A percentile compares a stretch with the other conserved stretches of the same genome.
These are phyloP conservation scores for Melampsora larici-populina DNA, from an alignment of 1,284 basidiomycete genomes.

Conservation along the genomic window DNA sequence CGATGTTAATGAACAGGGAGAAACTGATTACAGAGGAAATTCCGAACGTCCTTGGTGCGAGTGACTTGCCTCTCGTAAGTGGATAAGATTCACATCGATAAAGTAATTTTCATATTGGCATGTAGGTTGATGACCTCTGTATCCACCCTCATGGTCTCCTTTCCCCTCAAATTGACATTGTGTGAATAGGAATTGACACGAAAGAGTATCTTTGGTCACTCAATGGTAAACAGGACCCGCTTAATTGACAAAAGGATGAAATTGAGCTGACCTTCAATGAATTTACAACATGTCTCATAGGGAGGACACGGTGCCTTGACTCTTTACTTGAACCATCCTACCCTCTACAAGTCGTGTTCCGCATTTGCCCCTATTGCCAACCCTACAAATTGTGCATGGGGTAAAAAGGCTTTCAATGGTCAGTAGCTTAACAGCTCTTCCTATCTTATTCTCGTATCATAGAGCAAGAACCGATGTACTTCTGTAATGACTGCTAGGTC, in stretches of 20 bases:
- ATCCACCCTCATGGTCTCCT: not conserved
- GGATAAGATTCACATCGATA: conserved; percentile 58
- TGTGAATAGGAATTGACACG: conserved; percentile 4
- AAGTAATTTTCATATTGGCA: not conserved
- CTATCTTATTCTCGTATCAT: not conserved
- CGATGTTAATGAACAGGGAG: conserved; percentile 49
- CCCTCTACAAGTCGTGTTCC: conserved; percentile 75
- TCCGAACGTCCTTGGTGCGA: conserved; percentile 68
- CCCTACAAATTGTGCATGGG: conserved; percentile 83
- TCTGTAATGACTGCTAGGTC: not conserved
- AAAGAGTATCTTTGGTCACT: conserved; percentile 74
- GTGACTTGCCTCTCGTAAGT: conserved; percentile 62
- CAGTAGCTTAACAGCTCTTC: not conserved
- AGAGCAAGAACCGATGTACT: not conserved
- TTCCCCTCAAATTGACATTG: not conserved
- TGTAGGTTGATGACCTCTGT: not conserved
- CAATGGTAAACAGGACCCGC: conserved; percentile 7
- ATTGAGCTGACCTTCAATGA: not conserved
- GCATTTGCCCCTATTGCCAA: conserved; percentile 91
- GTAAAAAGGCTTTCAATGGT: conserved; percentile 75
- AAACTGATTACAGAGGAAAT: conserved; percentile 77
- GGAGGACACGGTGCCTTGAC: conserved; percentile 94
- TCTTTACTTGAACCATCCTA: conserved; percentile 72
- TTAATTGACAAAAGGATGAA: not conserved
- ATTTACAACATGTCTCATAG: conserved; percentile 55